Percentiles rank a stretch among this genome's conserved stretches.
Conservation (phyloP, 1,284 basidiomycete species). For the Wallemia ichthyophaga region DNA sequence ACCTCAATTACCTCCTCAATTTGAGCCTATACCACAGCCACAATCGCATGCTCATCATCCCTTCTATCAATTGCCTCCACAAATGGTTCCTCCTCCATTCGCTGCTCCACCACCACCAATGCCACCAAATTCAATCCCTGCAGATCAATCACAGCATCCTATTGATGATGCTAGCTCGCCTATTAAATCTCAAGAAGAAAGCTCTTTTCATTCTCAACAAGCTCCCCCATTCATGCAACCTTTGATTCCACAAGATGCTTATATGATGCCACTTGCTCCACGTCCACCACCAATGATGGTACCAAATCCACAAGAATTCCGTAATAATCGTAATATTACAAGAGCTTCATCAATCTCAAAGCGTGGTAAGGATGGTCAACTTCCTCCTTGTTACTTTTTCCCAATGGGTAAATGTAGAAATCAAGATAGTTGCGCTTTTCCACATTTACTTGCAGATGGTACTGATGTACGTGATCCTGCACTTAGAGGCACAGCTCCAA, state of each 20-base stretch:
- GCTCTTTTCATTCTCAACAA: neutral
- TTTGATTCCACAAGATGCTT: neutral
- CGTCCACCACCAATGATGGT: slow-evolving; percentile 1
- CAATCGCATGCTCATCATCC: neutral
- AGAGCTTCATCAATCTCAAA: neutral
- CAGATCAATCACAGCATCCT: neutral
- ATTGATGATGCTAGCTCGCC: no score
- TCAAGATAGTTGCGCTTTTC: neutral
- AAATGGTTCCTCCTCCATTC: neutral
- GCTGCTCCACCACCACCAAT: neutral
- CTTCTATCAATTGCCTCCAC: neutral
- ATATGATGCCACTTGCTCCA: neutral
- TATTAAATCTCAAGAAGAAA: no score
- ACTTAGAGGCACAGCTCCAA: neutral
- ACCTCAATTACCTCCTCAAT: neutral
- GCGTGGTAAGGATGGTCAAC: neutral
- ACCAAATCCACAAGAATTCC: neutral
- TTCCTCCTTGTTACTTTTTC: neutral
- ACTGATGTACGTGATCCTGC: neutral
- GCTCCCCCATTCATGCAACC: neutral
- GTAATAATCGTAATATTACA: neutral
- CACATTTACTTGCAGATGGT: neutral
- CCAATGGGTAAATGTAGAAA: neutral
- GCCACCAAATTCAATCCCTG: neutral
- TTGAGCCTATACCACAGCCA: neutral